phyloP scores from a whole-genome alignment of 2,329 filamentous ascomycete genomes.

The Bipolaris gigantea region DNA sequence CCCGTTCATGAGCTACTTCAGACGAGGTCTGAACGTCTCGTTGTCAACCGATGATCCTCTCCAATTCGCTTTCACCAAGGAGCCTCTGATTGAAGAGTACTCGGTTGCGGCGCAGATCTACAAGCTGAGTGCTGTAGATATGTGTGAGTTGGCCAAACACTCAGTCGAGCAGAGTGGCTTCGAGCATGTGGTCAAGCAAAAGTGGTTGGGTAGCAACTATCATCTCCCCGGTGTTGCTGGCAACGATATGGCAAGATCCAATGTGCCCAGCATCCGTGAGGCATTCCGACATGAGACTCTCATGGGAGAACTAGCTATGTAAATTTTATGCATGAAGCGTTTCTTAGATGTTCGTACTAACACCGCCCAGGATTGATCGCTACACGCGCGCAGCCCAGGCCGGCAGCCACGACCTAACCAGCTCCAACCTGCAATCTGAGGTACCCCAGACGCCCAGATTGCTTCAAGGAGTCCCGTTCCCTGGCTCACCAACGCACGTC shows the following conservation, averaged over 20 bases:
- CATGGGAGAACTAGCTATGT: conserved; percentile 82
- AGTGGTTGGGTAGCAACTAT: conserved; percentile 84
- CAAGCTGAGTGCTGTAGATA: conserved; percentile 93
- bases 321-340: conserved; percentile 46
- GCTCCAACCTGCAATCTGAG: conserved; percentile 39
- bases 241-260: conserved; percentile 93
- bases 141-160: conserved; percentile 97
- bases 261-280: conserved; percentile 90
- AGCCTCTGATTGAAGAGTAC: conserved; percentile 97
- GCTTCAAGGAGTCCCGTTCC: conserved; percentile 24
- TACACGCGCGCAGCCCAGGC: conserved; percentile 47
- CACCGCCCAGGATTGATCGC: conserved; percentile 39
- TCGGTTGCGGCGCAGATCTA: conserved; percentile 98
- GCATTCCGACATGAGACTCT: conserved; percentile 88
- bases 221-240: conserved; percentile 76
- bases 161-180: conserved; percentile 95
- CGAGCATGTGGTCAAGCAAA: conserved; percentile 82
- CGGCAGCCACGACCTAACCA: conserved; percentile 36
- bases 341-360: conserved; percentile 2
- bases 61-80: conserved; percentile 98
- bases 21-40: conserved; percentile 90
- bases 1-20: conserved; percentile 94
- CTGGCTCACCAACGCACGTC: conserved; percentile 46
- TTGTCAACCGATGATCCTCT: conserved; percentile 95
- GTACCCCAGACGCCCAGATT: conserved; percentile 37